A percentile compares a stretch with the other conserved stretches of the same genome.
These are phyloP conservation scores for Cladosporium velox DNA, from an alignment of 2,329 filamentous ascomycete species.

Conservation along the genomic window DNA sequence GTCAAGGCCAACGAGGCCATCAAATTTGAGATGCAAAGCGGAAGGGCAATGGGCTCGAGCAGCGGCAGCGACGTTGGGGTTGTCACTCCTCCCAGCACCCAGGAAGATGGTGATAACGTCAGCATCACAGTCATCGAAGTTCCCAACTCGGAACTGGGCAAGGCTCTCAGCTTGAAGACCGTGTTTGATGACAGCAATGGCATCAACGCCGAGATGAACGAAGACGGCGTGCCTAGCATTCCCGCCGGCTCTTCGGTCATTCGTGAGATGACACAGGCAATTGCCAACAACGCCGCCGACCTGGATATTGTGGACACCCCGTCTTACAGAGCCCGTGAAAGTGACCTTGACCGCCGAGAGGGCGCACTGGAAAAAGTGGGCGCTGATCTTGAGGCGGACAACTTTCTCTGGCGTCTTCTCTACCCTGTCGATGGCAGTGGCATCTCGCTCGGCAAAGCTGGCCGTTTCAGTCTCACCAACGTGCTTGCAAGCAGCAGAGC, in stretches of 20 bases:
- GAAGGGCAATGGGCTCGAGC: slow-evolving; percentile 67
- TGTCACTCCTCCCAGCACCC: slow-evolving; percentile 64
- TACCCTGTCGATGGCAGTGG: slow-evolving; percentile 77
- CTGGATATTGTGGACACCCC: slow-evolving; percentile 72
- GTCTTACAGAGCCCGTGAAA: slow-evolving; percentile 70
- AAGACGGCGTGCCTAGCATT: slow-evolving; percentile 80
- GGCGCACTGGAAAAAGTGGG: slow-evolving; percentile 83
- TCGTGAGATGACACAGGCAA: slow-evolving; percentile 82
- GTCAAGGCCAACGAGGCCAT: slow-evolving; percentile 86
- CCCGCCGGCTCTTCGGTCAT: slow-evolving; percentile 77
- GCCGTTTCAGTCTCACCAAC: slow-evolving; percentile 74
- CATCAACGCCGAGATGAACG: slow-evolving; percentile 96
- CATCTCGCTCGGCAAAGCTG: slow-evolving; percentile 75
- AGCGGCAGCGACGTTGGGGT: slow-evolving; percentile 62
- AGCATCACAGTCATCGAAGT: slow-evolving; percentile 87
- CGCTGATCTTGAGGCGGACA: slow-evolving; percentile 76
- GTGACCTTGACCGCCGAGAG: slow-evolving; percentile 78
- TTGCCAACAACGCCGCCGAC: slow-evolving; percentile 74
- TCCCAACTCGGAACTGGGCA: slow-evolving; percentile 75
- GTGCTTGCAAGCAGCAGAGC: slow-evolving; percentile 81
- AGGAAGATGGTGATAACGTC: slow-evolving; percentile 76
- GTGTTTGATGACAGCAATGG: slow-evolving; percentile 91
- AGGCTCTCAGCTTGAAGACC: slow-evolving; percentile 83
- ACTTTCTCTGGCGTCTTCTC: slow-evolving; percentile 78
- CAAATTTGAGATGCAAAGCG: slow-evolving; percentile 68